phyloP scores from a whole-genome alignment of 345 rosid species.

The Rhizophora mangle region DNA sequence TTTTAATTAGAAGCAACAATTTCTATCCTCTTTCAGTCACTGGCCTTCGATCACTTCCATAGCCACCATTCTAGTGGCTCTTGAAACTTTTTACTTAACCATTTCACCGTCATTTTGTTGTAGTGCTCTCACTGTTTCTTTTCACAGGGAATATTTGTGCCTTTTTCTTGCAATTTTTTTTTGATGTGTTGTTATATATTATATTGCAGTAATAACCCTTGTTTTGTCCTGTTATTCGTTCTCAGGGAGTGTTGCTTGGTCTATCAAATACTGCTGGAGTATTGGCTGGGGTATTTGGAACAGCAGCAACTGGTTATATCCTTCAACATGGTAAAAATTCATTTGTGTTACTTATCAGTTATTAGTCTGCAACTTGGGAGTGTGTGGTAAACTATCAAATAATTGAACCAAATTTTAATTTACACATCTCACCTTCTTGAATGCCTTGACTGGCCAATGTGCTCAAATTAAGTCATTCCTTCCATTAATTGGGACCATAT shows the following conservation, averaged over 20 bases:
- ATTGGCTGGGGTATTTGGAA: conserved; percentile 90
- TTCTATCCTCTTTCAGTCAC: too few species aligned
- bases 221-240: neutral
- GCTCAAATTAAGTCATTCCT: neutral
- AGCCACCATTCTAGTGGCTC: neutral
- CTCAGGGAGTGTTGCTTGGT: conserved; percentile 88
- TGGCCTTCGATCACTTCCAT: neutral
- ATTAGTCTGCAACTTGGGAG: neutral
- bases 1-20: too few species aligned
- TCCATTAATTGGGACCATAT: neutral
- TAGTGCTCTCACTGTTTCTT: neutral
- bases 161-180: too few species aligned
- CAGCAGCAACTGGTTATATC: conserved; percentile 92
- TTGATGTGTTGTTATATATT: too few species aligned
- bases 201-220: too few species aligned
- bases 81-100: neutral
- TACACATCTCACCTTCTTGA: neutral
- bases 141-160: neutral
- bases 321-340: conserved; percentile 69
- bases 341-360: neutral
- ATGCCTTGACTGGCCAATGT: neutral
- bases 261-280: conserved; percentile 94
- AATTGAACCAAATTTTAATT: neutral
- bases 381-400: neutral
- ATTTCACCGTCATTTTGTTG: neutral